Base-by-base conservation (phyloP, 306 rosid genomes). In the Astragalus glycyphyllos region DNA sequence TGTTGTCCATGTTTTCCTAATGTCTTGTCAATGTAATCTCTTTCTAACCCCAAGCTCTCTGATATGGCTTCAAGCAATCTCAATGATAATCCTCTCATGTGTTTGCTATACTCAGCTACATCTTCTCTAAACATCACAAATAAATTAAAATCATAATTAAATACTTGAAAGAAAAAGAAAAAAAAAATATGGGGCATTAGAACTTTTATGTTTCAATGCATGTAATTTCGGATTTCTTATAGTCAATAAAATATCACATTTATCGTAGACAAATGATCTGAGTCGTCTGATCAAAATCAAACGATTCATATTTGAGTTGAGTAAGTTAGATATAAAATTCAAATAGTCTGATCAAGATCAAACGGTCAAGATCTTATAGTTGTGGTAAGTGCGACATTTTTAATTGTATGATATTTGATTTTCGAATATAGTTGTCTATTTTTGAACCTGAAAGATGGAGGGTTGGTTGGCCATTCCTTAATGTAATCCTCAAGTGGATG, bases 1-100 rank as follows among this genome's bases (percentile, higher is more conserved):
- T 94, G 98, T 26, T 94, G 98, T 0, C 96, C 98, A 65, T 90
- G 98, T 42, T 81, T 84, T 0, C 97, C 97, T 47, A 94, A 1
- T 7, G 77, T 79, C 2, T 72, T 58, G 46, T 74, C 68, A 17
- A 90, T 83, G 81, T 82, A 82, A 15, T 80, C 79, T 10, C 50
- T 89, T 46, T 90, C 89, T 26, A 94, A 72, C 2, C 91, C 97
- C 68, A 94, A 75, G 69, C 97, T 94, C 61, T 88, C 94, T 11
- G 97, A 80, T 69, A 94, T 87, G 0, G 81, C 77, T 32, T 89
- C 98, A 0, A 87, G 55, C 71, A 94, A 26, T 73, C 58, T 81
- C 71, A 69, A 7, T 7, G 86, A 80, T 37, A 94, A 80, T 23
- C 55, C 77, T 14, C 97, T 56, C 32, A 94, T 79, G 6, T 84